Conservation (phyloP, 345 rosid species). For the Durio zibethinus region DNA sequence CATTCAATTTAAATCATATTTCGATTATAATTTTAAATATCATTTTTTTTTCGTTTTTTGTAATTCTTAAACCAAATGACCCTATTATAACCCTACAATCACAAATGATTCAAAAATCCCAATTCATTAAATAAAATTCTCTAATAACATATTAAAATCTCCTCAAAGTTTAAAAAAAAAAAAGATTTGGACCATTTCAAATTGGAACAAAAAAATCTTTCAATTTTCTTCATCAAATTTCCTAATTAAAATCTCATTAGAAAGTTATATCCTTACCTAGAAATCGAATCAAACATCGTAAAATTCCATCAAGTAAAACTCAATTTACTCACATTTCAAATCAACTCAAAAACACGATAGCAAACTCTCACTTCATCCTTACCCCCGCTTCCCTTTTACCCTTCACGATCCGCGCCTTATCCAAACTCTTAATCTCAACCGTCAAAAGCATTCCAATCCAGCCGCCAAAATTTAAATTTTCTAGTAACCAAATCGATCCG, state of each 20-base stretch:
- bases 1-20: conserved; percentile 14
- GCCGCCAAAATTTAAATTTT: conserved; percentile 23
- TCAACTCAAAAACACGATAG: conserved; percentile 52
- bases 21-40: not conserved
- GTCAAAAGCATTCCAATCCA: conserved; percentile 14
- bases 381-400: not conserved
- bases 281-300: conserved; percentile 14
- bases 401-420: not conserved
- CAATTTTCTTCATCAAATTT: not conserved
- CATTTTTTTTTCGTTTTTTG: not conserved
- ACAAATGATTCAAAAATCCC: not conserved
- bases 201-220: conserved; percentile 30
- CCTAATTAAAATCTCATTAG: conserved; percentile 12
- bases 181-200: conserved; percentile 31
- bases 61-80: conserved; percentile 5
- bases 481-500: not conserved
- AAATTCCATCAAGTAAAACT: conserved; percentile 16
- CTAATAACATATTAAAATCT: not conserved
- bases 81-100: conserved; percentile 1
- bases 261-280: conserved; percentile 34
- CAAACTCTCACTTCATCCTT: not conserved
- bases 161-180: conserved; percentile 19
- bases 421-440: conserved; percentile 13
- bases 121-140: not conserved
- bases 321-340: conserved; percentile 22